Base-by-base conservation (phyloP, 1,139 yeast genomes). In the Saccharomyces hybrid region DNA sequence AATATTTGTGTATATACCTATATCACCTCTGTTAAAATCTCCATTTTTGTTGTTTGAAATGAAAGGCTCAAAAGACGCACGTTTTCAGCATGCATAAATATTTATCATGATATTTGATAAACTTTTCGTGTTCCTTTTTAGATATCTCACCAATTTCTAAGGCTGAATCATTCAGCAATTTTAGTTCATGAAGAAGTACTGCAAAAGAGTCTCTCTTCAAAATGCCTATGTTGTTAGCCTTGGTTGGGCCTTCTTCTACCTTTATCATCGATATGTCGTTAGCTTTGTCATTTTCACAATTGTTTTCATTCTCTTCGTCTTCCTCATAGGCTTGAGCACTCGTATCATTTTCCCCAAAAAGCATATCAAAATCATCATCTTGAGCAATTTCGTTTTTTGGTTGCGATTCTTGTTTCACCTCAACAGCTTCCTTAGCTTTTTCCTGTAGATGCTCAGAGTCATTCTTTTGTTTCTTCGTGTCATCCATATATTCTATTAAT, bases 301-400 rank as follows among this genome's bases (percentile, higher is more conserved):
- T 48, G 13, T 27, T 42, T 23, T 27, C 47, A 1, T 52, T 5
- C 7, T 31, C 50, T n/a, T 44, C 41, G 8, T 62, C 67, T 13
- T 63, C 66, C 8, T 64, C 67, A 20, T 57, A 57, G 2, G 61
- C 64, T 14, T 64, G 66, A 0, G 59, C 52, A 47, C 67, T 66
- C 0, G 64, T 61, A 38, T 67, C 70, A 50, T 62, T 64, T 54
- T 69, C 72, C 11, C 72, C 72, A 54, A 69, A 69, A 7, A 69
- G 54, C 69, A 69, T 66, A 52, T 67, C 70, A 50, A 69, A 64
- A 57, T 69, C 72, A 53, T 69, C 71, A 53, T 69, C 71, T 23
- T 59, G 58, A 5, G 59, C 48, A 4, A 54, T 32, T 31, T 64
- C 65, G 5, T 50, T 51, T 49, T 65, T 63, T 11, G 59, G 52